phyloP scores from a whole-genome alignment of 768 basidiomycete species.

The Rhodotorula graminis region DNA sequence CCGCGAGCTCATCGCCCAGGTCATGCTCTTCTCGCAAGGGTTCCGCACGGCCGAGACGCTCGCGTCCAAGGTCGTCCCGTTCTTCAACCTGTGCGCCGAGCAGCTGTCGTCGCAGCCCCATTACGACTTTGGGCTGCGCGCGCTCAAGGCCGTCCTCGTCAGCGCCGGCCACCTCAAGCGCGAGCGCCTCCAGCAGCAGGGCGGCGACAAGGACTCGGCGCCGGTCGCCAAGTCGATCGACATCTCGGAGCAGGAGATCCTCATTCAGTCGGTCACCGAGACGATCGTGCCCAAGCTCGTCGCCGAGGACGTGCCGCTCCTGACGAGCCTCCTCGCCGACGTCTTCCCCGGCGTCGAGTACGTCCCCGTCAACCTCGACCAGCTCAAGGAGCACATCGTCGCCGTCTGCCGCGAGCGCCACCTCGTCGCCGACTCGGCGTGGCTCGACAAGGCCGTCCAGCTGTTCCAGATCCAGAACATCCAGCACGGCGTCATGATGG shows the following conservation, averaged over 20 bases:
- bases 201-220: slow-evolving; percentile 39
- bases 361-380: slow-evolving; percentile 77
- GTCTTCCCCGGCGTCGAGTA: slow-evolving; percentile 97
- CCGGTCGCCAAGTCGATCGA: slow-evolving; percentile 47
- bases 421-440: slow-evolving; percentile 76
- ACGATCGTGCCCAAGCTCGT: slow-evolving; percentile 98
- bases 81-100: slow-evolving; percentile 97
- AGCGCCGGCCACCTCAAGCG: slow-evolving; percentile 98
- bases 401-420: slow-evolving; percentile 81
- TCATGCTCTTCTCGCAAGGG: slow-evolving; percentile 98
- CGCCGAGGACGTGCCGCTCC: slow-evolving; percentile 88
- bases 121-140: slow-evolving; percentile 97
- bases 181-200: slow-evolving; percentile 57
- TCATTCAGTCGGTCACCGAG: slow-evolving; percentile 97
- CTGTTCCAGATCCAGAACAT: slow-evolving; percentile 99
- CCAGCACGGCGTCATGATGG: slow-evolving; percentile 99
- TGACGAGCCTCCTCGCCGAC: slow-evolving; percentile 88
- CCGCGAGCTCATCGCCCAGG: slow-evolving; percentile 96
- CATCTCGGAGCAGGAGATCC: slow-evolving; percentile 84
- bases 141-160: slow-evolving; percentile 89
- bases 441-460: slow-evolving; percentile 93
- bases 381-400: slow-evolving; percentile 75
- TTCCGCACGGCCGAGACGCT: slow-evolving; percentile 95
- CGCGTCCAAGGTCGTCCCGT: slow-evolving; percentile 97
- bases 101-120: slow-evolving; percentile 95